These are phyloP conservation scores for Coelastrella sp. DNA, from an alignment of 139 green algal genomes.

Conservation along the genomic window DNA sequence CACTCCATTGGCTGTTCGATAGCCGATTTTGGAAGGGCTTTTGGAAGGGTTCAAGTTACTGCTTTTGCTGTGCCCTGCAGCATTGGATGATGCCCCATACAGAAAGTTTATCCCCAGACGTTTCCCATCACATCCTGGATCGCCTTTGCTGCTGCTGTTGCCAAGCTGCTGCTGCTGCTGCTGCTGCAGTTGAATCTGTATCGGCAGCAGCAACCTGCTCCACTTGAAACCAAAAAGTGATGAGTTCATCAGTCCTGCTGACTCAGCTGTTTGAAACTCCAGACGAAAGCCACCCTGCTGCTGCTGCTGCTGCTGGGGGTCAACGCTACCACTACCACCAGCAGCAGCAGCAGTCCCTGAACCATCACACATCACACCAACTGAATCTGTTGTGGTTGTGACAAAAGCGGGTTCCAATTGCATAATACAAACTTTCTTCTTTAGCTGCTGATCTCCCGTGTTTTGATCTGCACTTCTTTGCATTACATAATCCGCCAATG, in stretches of 20 bases:
- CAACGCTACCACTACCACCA: no score
- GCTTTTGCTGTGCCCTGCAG: no score
- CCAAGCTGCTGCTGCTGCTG: neutral
- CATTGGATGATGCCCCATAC: no score
- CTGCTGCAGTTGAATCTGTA: neutral
- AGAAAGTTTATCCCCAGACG: no score
- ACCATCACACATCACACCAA: no score
- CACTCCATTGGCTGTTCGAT: neutral
- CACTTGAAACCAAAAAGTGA: neutral
- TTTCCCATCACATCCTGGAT: no score
- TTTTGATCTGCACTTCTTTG: no score
- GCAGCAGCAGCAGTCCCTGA: no score
- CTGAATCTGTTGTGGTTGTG: neutral
- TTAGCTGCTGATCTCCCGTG: neutral
- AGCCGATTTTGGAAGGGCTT: no score
- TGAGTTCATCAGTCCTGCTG: neutral
- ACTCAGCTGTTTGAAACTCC: neutral
- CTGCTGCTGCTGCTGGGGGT: neutral
- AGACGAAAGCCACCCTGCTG: neutral
- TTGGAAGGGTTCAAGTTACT: no score
- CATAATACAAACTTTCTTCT: neutral
- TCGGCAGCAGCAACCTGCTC: neutral
- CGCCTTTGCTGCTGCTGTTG: neutral
- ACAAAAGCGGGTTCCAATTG: neutral
- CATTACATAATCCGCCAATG: neutral